Base-by-base conservation (phyloP, 331 rosid species). In the Quercus tomentella region DNA sequence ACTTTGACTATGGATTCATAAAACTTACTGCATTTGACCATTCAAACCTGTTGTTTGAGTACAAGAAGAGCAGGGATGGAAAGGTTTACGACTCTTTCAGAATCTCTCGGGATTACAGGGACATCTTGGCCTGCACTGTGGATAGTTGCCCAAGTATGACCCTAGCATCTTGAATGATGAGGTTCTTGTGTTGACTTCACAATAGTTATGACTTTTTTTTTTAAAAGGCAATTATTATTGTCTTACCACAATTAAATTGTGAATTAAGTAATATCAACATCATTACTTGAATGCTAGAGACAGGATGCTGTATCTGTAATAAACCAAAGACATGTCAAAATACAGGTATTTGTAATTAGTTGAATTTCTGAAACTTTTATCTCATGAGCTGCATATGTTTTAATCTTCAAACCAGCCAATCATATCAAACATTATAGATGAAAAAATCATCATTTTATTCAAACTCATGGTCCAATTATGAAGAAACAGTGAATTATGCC, bases 11-110 rank as follows among this genome's bases (percentile, higher is more conserved):
- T 18, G 93, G 93, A 33, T 89, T 89, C 61, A 90, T 91, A 21
- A 89, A 91, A 61, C 88, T 87, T 76, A 89, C 97, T 45, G 93
- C 94, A 72, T 86, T 83, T 23, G 89, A 93, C 78, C 87, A 81
- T 78, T 91, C 92, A 30, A 91, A 88, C 79, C 74, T 91, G 45
- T 74, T 91, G 92, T 89, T 91, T 22, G 92, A 91, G 90, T 93
- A 93, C 88, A 88, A 84, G 89, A 91, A 87, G 90, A 88, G 93
- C 87, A 82, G 92, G 68, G 90, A 91, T 71, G 97, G 93, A 73
- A 84, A 88, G 60, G 94, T 88, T 69, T 88, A 88, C 3, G 97
- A 91, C 79, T 88, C 89, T 4, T 89, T 88, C 87, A 83, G 81
- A 72, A 87, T 93, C 71, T 76, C 92, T 4, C 79, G 92, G 65